A percentile compares a stretch with the other conserved stretches of the same genome.
These are phyloP conservation scores for Neonectria faginata DNA, from an alignment of 2,329 filamentous ascomycete genomes.

Conservation along the genomic window DNA sequence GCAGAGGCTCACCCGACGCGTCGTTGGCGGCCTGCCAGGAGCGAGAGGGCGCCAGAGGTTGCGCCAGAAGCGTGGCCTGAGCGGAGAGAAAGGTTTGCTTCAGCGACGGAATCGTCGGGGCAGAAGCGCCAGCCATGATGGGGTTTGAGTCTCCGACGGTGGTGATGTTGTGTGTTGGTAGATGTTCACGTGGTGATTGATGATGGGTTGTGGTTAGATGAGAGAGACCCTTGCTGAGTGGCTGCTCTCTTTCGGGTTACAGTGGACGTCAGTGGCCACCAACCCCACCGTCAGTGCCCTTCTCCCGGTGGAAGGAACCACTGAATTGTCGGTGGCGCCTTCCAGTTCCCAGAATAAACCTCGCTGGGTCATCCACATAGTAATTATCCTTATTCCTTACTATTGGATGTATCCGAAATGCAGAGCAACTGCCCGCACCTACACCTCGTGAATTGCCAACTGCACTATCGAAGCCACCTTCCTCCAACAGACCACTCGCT, in stretches of 20 bases:
- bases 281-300: background rate
- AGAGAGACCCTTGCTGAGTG: background rate
- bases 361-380: background rate
- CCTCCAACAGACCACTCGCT: conserved; percentile 15
- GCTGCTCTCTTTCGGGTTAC: background rate
- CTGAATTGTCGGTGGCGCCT: background rate
- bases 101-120: conserved; percentile 69
- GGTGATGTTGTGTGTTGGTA: background rate
- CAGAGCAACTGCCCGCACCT: background rate
- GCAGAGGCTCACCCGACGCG: conserved; percentile 55
- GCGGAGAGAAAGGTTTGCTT: conserved; percentile 73
- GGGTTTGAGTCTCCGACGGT: background rate
- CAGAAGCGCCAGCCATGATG: conserved; percentile 27
- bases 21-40: conserved; percentile 64
- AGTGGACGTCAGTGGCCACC: background rate
- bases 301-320: background rate
- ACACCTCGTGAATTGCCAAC: background rate
- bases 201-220: background rate
- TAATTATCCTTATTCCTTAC: too few species aligned
- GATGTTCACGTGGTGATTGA: background rate
- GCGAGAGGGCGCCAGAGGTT: conserved; percentile 66
- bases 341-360: background rate
- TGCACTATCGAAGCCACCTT: conserved; percentile 20
- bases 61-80: conserved; percentile 73
- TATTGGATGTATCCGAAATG: background rate